phyloP scores from a whole-genome alignment of 177 flowering plant species.

The Vitis hybrid region DNA sequence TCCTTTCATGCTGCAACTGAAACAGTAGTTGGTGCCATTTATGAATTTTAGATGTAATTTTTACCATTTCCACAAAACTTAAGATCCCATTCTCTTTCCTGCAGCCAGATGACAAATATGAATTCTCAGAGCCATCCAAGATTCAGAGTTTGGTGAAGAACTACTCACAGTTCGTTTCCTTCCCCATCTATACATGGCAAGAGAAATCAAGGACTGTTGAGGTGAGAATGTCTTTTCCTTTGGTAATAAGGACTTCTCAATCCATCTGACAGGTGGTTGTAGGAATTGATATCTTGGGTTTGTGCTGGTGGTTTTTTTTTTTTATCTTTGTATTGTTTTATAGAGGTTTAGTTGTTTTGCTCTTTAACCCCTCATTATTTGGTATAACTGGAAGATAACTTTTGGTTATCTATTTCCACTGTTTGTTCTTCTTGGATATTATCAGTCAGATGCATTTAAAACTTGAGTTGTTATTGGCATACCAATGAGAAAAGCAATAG shows the following conservation, averaged over 20 bases:
- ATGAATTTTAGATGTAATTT: background rate
- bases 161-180: conserved; percentile 93
- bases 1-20: background rate
- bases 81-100: conserved; percentile 13
- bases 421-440: too few relatives aligned
- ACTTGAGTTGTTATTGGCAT: too few relatives aligned
- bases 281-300: background rate
- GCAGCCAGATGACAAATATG: conserved; percentile 95
- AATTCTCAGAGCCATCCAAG: conserved; percentile 76
- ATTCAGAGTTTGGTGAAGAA: conserved; percentile 90
- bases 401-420: too few relatives aligned
- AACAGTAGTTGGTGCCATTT: too few relatives aligned
- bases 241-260: background rate
- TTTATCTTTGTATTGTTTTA: background rate
- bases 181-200: conserved; percentile 97
- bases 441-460: too few relatives aligned
- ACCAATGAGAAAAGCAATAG: too few relatives aligned
- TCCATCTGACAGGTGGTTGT: background rate
- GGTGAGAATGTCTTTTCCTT: conserved; percentile 39
- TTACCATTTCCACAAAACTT: background rate
- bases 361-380: background rate
- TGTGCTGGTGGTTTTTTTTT: background rate
- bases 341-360: background rate
- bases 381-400: background rate
- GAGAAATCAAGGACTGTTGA: conserved; percentile 96